Evolutionary conservation across 2,329 filamentous ascomycete genomes (phyloP), one percentile per base, ranked within the genome.

Genomic region (Eutypella sp.): DNA sequence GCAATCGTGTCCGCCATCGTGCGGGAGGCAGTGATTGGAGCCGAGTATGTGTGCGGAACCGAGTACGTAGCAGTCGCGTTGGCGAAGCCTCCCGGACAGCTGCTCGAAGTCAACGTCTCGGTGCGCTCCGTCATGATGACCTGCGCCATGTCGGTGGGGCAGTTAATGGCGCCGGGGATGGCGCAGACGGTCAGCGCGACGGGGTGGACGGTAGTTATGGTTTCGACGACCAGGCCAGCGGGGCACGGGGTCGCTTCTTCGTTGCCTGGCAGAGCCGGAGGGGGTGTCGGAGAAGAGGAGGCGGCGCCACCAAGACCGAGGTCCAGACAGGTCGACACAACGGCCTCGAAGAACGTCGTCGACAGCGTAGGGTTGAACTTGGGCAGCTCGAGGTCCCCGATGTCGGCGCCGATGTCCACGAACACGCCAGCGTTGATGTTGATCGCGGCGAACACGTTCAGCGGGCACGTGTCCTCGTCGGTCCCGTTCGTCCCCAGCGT

Each of bases 401-500:
- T 22, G 16, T 55, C 52, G 6, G 54, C 57, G 38, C 57, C 57
- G 42, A 61, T 42, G 44, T 61, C 57, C 22, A 59, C 52, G 45
- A 54, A 60, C 2, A 51, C 54, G 37, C 57, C 58, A n/a, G 57
- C 57, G 48, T 61, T 61, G 51, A 61, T 57, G 56, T 61, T 55
- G 18, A 61, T 45, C 33, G 58, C 57, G 13, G 58, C 58, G 2
- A 48, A 48, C 4, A 51, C 54, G 10, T 54, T 51, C 15, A 59
- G 24, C 18, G 25, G 23, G 15, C 36, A 39, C 10, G 36, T 8
- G 15, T 34, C 42, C 47, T 54, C 59, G 34, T 44, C 38, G 40
- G 43, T 51, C 9, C 46, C 45, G 47, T 49, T 47, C 5, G 20
- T 3, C 41, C 44, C 40, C 16, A 44, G 40, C 33, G 45, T 18